phyloP scores from a whole-genome alignment of 1,139 yeast species.

The Yamadazyma songkhlaensis region DNA sequence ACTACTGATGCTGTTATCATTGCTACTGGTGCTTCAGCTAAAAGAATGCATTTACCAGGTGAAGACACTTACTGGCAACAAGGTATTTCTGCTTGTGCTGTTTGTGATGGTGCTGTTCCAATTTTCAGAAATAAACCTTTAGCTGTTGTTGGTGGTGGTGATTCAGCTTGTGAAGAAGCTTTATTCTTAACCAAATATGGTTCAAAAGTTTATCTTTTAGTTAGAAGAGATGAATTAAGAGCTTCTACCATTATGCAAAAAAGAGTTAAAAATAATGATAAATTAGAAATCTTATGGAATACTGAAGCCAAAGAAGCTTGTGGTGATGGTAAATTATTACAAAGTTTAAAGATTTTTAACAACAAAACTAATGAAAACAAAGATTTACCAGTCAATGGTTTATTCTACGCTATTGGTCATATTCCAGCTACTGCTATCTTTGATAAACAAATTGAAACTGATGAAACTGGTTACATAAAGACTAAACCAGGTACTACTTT shows the following conservation, averaged over 20 bases:
- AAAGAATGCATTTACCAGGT: slow-evolving; percentile 90
- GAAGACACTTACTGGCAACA: slow-evolving; percentile 98
- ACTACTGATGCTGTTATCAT: slow-evolving; percentile 89
- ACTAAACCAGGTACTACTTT: slow-evolving; percentile 85
- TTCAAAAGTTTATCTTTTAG: slow-evolving; percentile 88
- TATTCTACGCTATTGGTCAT: slow-evolving; percentile 98
- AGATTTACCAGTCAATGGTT: slow-evolving; percentile 80
- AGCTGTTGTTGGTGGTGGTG: slow-evolving; percentile 98
- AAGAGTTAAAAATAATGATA: slow-evolving; percentile 78
- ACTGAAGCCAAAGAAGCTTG: slow-evolving; percentile 83
- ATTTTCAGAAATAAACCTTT: slow-evolving; percentile 96
- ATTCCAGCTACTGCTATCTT: slow-evolving; percentile 87
- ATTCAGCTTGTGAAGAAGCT: slow-evolving; percentile 99
- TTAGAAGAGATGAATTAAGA: slow-evolving; percentile 89
- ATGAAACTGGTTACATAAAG: slow-evolving; percentile 81
- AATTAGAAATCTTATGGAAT: slow-evolving; percentile 87
- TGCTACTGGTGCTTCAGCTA: slow-evolving; percentile 98
- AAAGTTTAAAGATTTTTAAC: slow-evolving; percentile 60
- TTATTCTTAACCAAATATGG: slow-evolving; percentile 94
- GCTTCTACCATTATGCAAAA: slow-evolving; percentile 97
- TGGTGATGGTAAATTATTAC: slow-evolving; percentile 84
- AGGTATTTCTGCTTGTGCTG: slow-evolving; percentile 99
- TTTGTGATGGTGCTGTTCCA: slow-evolving; percentile 99
- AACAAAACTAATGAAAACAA: slow-evolving; percentile 65
- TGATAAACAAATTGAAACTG: slow-evolving; percentile 74